phyloP scores from a whole-genome alignment of 1,284 basidiomycete species.

The Xanthoconium separans region DNA sequence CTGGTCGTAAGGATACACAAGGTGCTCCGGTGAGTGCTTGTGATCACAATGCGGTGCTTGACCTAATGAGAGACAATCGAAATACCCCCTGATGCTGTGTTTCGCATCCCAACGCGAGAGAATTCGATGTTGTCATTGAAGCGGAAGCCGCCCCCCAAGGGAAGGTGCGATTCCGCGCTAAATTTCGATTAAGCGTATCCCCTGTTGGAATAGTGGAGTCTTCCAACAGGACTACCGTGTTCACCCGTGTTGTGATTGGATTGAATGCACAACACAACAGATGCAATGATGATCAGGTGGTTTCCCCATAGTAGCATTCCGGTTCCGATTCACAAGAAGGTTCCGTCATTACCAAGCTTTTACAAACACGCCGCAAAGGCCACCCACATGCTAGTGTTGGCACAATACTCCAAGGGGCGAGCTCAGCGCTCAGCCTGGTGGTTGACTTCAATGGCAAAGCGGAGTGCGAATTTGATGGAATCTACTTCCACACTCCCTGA shows the following conservation, averaged over 20 bases:
- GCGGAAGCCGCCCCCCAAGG: slow-evolving; percentile 8
- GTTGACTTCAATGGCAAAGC: not conserved
- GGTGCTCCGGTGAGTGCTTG: slow-evolving; percentile 4
- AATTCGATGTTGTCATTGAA: slow-evolving; percentile 1
- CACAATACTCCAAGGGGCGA: no score
- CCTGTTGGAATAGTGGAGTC: not conserved
- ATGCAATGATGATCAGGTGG: not conserved
- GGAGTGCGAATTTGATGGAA: slow-evolving; percentile 26
- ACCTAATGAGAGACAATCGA: not conserved
- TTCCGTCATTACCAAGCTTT: slow-evolving; percentile 4
- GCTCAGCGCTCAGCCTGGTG: no score
- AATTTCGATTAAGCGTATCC: not conserved
- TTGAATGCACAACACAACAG: not conserved
- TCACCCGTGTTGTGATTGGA: not conserved
- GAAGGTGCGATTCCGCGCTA: not conserved
- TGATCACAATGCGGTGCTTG: slow-evolving; percentile 2
- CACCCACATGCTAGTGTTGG: no score
- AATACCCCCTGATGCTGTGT: not conserved
- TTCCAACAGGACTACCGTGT: not conserved
- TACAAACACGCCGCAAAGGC: not conserved
- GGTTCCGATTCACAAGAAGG: slow-evolving; percentile 10
- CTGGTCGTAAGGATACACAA: not conserved
- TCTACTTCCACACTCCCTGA: slow-evolving; percentile 16
- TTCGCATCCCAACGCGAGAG: slow-evolving; percentile 1
- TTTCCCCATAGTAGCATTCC: not conserved